Base-by-base conservation (phyloP, 2,329 filamentous ascomycete genomes). In the Ophiostoma sp. region DNA sequence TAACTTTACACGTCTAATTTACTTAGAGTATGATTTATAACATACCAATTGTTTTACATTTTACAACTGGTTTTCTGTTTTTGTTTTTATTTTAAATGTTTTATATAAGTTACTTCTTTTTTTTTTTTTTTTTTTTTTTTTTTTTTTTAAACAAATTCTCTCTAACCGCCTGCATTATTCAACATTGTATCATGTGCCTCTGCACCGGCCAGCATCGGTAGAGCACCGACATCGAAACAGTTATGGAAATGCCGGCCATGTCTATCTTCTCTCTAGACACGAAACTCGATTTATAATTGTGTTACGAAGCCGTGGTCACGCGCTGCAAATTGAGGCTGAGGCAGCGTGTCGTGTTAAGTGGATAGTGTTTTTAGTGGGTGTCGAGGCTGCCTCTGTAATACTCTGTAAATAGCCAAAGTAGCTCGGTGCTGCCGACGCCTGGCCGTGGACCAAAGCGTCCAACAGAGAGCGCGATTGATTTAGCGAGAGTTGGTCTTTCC, bases 261-360 rank as follows among this genome's bases (percentile, higher is more conserved):
- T 39, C 36, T 10, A 10, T 39, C 27, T 31, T 1, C 10, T 41
- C 8, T 13, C 10, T 41, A 11, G 10, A 15, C 11, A 41, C n/a
- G 7, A 48, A 17, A 57, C 23, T 17, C 52, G n/a, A 57, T 57
- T 57, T 57, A 57, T 57, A 57, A 57, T 57, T 57, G 52, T 57
- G 52, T 57, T 57, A 57, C 52, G 52, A 57, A 13, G 11, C 44
- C 17, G 8, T 23, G 52, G 23, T 57, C 52, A 57, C 52, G 52
- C 52, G 52, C 52, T 57, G 52, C 52, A 57, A 15, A 57, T 11
- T 11, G 52, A 57, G 52, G 52, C n/a, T 57, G 52, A 57, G 52
- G 48, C 20, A n/a, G 5, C 7, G 52, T 57, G 52, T 23, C 8
- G 44, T 48, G 44, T 17, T 17, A 6, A 57, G 52, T 57, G 52